Percentiles rank a stretch among this genome's conserved stretches.
phyloP scores from a whole-genome alignment of 1,284 basidiomycete genomes.

The Boletus mariae region DNA sequence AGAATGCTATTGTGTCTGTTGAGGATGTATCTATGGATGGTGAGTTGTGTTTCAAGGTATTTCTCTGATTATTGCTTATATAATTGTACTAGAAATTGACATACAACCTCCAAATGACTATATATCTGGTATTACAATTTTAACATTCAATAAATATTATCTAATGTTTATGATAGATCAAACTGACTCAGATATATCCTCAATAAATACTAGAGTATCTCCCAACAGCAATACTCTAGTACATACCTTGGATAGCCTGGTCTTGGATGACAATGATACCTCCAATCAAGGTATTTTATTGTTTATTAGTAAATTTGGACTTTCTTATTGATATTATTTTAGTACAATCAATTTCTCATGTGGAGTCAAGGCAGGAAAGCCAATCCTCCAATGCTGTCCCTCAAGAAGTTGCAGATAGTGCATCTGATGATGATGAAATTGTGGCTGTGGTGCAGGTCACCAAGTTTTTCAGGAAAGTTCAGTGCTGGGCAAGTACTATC shows the following conservation, averaged over 20 bases:
- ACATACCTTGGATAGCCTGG: not conserved
- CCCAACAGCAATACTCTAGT: not conserved
- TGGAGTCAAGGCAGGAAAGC: not conserved
- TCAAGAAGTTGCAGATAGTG: not conserved
- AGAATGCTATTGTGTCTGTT: not conserved
- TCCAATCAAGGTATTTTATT: not conserved
- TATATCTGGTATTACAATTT: not conserved
- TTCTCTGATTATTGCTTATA: not conserved
- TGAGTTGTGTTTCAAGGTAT: not conserved
- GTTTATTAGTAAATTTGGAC: not conserved
- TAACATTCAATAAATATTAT: too few relatives aligned
- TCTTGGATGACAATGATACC: not conserved
- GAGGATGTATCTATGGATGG: not conserved
- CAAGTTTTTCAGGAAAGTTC: conserved; percentile 1
- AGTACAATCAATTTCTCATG: not conserved
- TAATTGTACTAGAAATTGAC: not conserved
- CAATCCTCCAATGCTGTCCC: not conserved
- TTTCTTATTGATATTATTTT: too few relatives aligned
- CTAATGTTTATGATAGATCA: not conserved
- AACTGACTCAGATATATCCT: too few relatives aligned
- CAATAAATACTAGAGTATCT: not conserved
- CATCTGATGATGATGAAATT: not conserved
- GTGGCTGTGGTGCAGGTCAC: not conserved
- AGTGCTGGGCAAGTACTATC: conserved; percentile 14
- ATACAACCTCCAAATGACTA: too few relatives aligned